A percentile compares a stretch with the other conserved stretches of the same genome.
phyloP scores from a whole-genome alignment of 1,284 basidiomycete species.

The Marasmius sp. region DNA sequence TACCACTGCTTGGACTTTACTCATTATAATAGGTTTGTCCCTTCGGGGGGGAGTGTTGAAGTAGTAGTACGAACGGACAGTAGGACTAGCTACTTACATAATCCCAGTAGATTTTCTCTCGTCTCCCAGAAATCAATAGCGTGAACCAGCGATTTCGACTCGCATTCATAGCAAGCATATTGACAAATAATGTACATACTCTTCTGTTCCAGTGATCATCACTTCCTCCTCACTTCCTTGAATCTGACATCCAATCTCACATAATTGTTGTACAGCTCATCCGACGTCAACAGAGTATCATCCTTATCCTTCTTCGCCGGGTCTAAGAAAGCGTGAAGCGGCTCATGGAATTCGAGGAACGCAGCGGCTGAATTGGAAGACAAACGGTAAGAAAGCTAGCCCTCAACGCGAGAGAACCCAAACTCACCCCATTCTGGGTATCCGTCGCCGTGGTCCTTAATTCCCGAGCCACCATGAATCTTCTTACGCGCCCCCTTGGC shows the following conservation, averaged over 20 bases:
- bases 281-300: conserved; percentile 56
- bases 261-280: conserved; percentile 62
- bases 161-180: not conserved
- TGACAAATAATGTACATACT: not conserved
- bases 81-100: not conserved
- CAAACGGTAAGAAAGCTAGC: not conserved
- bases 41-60: not conserved
- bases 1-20: not conserved
- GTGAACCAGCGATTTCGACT: not conserved
- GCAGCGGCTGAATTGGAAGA: conserved; percentile 50
- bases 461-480: conserved; percentile 71
- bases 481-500: conserved; percentile 59
- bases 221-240: conserved; percentile 2
- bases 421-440: conserved; percentile 57
- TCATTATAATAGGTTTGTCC: not conserved
- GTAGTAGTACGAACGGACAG: not conserved
- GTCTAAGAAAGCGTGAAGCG: conserved; percentile 50
- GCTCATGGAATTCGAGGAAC: conserved; percentile 76
- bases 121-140: no score
- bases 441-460: conserved; percentile 54
- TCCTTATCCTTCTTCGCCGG: conserved; percentile 43
- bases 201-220: no score
- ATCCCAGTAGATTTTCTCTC: no score
- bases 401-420: conserved; percentile 5
- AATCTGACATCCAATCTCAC: conserved; percentile 46